Conservation (phyloP, 345 rosid species). For the Brassica nigra region DNA sequence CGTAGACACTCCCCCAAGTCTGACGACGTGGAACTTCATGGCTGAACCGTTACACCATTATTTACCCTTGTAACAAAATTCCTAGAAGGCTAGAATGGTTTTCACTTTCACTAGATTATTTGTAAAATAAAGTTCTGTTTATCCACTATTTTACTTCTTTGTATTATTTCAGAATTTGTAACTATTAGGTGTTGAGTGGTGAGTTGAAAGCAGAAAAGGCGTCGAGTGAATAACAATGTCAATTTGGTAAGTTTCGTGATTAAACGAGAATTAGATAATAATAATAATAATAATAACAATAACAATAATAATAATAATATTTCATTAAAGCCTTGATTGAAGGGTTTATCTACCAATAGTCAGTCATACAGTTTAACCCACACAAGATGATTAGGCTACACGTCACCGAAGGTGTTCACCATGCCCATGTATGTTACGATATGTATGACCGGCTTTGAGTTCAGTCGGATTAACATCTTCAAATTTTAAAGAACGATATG, state of each 20-base stretch:
- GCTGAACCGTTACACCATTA: constrained; percentile 31
- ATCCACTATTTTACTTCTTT: neutral
- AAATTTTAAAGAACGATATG: too few relatives aligned
- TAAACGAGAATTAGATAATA: neutral
- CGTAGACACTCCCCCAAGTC: neutral
- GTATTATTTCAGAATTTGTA: neutral
- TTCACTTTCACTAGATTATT: neutral
- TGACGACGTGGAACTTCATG: constrained; percentile 24
- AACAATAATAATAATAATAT: neutral
- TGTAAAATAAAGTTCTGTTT: neutral
- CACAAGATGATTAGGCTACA: constrained; percentile 27
- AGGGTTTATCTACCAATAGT: constrained; percentile 18
- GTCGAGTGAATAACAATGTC: neutral
- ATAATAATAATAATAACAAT: neutral
- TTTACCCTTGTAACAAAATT: neutral
- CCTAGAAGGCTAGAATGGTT: neutral
- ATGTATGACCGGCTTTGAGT: too few relatives aligned
- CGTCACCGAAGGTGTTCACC: constrained; percentile 33
- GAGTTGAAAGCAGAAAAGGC: neutral
- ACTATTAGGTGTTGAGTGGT: neutral
- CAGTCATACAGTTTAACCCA: constrained; percentile 16
- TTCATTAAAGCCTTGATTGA: constrained; percentile 7
- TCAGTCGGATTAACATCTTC: too few relatives aligned
- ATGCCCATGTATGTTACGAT: neutral
- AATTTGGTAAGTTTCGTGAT: constrained; percentile 8